A percentile compares a stretch with the other conserved stretches of the same genome.
Evolutionary conservation across 108 stramenopile genomes (phyloP).

Genomic region (Skeletonema menzelii): DNA sequence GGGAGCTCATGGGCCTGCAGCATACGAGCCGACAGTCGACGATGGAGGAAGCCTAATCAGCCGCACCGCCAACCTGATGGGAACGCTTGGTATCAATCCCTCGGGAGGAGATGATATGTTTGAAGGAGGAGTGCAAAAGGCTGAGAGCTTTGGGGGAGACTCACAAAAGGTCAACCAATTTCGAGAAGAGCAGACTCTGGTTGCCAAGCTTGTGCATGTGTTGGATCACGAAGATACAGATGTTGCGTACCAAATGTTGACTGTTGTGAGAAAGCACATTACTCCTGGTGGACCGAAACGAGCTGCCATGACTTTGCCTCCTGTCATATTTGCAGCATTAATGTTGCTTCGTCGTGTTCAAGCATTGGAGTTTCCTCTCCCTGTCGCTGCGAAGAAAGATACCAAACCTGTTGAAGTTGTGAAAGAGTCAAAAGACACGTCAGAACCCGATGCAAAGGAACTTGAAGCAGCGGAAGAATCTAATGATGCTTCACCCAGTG

Average conservation of each 20-base stretch:
- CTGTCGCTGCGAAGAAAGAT: constrained; percentile 3
- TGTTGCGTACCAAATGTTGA: constrained; percentile 78
- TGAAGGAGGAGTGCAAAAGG: constrained; percentile 4
- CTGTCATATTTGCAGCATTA: constrained; percentile 86
- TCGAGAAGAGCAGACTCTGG: constrained; percentile 76
- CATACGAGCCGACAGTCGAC: constrained; percentile 5
- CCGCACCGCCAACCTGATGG: constrained; percentile 75
- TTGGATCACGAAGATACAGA: constrained; percentile 87
- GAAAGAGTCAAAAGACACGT: constrained; percentile 3
- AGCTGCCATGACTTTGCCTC: constrained; percentile 71
- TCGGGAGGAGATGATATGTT: constrained; percentile 12
- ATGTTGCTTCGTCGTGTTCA: constrained; percentile 72
- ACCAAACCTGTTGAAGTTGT: not conserved
- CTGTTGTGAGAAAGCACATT: constrained; percentile 72
- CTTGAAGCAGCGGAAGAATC: not conserved
- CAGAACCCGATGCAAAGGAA: not conserved
- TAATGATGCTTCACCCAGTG: not conserved
- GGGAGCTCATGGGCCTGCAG: constrained; percentile 17
- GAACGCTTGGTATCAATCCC: constrained; percentile 58
- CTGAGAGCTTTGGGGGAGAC: constrained; percentile 15
- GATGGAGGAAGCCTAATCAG: constrained; percentile 35
- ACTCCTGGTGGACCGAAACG: constrained; percentile 63
- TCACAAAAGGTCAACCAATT: constrained; percentile 40
- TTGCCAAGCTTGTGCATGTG: constrained; percentile 92
- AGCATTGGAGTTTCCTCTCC: constrained; percentile 40